These are phyloP conservation scores for Russula earlei DNA, from an alignment of 768 basidiomycete species.

Conservation along the genomic window DNA sequence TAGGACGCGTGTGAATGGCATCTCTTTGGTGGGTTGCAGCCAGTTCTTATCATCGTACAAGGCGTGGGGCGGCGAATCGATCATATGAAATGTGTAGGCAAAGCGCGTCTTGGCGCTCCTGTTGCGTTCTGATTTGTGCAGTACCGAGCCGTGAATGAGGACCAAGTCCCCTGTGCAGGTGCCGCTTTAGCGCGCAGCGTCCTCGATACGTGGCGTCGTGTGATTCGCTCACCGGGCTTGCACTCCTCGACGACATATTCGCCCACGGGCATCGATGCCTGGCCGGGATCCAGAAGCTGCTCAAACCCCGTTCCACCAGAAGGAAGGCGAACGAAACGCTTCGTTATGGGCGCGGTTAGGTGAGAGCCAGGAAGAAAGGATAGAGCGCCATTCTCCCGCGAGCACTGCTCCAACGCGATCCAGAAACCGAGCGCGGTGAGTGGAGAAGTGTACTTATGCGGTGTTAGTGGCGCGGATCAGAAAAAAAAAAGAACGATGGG, in stretches of 20 bases:
- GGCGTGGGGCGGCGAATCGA: conserved; percentile 63
- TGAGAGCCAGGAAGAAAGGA: conserved; percentile 92
- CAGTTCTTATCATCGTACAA: conserved; percentile 88
- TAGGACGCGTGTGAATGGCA: conserved; percentile 70
- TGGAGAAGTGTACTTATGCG: conserved; percentile 76
- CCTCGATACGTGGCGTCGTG: not conserved
- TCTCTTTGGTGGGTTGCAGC: conserved; percentile 77
- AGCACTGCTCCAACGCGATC: conserved; percentile 91
- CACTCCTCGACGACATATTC: conserved; percentile 63
- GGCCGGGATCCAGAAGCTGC: conserved; percentile 35
- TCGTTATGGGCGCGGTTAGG: conserved; percentile 56
- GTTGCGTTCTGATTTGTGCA: conserved; percentile 90
- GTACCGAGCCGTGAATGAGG: conserved; percentile 84
- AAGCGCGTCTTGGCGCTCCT: conserved; percentile 69
- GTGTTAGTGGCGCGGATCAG: not conserved
- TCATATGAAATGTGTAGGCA: conserved; percentile 96
- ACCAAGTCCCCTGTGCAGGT: conserved; percentile 67
- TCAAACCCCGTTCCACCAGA: conserved; percentile 82
- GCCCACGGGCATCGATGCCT: conserved; percentile 27
- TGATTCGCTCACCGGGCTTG: conserved; percentile 46
- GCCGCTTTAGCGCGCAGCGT: not conserved
- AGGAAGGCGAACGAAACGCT: conserved; percentile 76
- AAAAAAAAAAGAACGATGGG: not conserved
- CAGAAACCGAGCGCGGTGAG: conserved; percentile 91
- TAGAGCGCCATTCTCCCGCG: conserved; percentile 70